These are phyloP conservation scores for Haplographium delicatum DNA, from an alignment of 495 filamentous ascomycete species.

Conservation along the genomic window DNA sequence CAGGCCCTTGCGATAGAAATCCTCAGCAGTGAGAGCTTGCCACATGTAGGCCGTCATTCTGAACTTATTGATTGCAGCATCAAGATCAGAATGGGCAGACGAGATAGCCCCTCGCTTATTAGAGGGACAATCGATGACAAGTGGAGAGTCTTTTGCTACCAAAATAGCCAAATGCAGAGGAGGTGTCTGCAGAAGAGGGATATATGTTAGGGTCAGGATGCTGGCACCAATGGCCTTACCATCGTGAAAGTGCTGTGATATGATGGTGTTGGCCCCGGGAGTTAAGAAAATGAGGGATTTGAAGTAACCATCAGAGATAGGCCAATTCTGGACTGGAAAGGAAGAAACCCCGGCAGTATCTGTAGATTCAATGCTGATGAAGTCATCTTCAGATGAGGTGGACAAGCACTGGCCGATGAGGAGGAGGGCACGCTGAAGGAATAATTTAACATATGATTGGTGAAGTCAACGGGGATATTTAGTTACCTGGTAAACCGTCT, in stretches of 20 bases:
- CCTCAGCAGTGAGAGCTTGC: slow-evolving; percentile 45
- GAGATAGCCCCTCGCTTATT: slow-evolving; percentile 30
- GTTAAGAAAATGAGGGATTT: slow-evolving; percentile 68
- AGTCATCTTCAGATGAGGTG: neutral
- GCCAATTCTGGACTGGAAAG: slow-evolving; percentile 46
- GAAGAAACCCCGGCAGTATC: neutral
- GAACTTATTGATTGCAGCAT: slow-evolving; percentile 43
- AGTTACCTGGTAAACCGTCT: too few species aligned
- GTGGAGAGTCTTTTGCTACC: slow-evolving; percentile 40
- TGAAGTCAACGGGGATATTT: too few species aligned
- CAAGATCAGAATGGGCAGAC: slow-evolving; percentile 33
- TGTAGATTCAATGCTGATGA: neutral
- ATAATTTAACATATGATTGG: too few species aligned
- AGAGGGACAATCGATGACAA: slow-evolving; percentile 36
- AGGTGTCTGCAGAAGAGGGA: slow-evolving; percentile 33
- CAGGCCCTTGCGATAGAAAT: slow-evolving; percentile 39
- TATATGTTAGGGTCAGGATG: slow-evolving; percentile 50
- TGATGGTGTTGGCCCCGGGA: slow-evolving; percentile 59
- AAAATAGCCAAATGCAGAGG: slow-evolving; percentile 47
- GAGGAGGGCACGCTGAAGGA: neutral
- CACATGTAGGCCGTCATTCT: slow-evolving; percentile 48
- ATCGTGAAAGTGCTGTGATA: slow-evolving; percentile 24
- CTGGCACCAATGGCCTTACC: slow-evolving; percentile 44
- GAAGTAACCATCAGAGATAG: slow-evolving; percentile 68
- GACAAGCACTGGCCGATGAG: neutral